These are phyloP conservation scores for Lipomyces sp. DNA, from an alignment of 805 yeast genomes.

Conservation along the genomic window DNA sequence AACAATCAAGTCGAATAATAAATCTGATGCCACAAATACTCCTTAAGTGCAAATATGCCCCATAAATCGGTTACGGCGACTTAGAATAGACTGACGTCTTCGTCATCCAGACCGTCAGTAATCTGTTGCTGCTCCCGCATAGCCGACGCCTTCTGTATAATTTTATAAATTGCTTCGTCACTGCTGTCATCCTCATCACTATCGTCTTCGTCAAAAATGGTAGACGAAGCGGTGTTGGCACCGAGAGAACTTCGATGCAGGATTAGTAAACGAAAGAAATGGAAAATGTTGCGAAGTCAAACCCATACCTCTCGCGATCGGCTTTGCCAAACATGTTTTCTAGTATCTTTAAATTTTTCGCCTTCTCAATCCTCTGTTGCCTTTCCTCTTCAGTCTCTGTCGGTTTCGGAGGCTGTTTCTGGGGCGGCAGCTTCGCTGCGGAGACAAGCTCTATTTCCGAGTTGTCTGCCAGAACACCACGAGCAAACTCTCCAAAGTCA, in stretches of 20 bases:
- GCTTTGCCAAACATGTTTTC: conserved; percentile 10
- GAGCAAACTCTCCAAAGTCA: conserved; percentile 10
- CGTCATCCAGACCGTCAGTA: neutral
- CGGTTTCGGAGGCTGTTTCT: neutral
- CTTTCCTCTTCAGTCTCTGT: conserved; percentile 13
- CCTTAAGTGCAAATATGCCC: too few species aligned
- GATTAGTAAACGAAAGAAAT: too few species aligned
- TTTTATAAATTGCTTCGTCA: conserved; percentile 9
- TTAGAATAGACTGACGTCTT: neutral
- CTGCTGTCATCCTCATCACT: conserved; percentile 39
- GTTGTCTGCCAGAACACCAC: too few species aligned
- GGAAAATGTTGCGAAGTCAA: too few species aligned
- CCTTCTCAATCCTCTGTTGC: conserved; percentile 12
- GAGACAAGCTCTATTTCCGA: neutral
- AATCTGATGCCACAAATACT: too few species aligned
- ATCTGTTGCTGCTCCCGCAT: neutral
- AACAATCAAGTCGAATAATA: too few species aligned
- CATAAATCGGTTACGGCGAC: too few species aligned
- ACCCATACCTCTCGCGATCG: neutral
- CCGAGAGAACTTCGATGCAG: neutral
- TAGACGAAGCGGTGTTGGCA: neutral
- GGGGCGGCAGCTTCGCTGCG: neutral
- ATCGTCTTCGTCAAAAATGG: conserved; percentile 37
- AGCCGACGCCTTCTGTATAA: conserved; percentile 2
- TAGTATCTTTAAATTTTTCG: conserved; percentile 16